Conservation (phyloP, 768 basidiomycete genomes). For the Rhizopogon salebrosus region DNA sequence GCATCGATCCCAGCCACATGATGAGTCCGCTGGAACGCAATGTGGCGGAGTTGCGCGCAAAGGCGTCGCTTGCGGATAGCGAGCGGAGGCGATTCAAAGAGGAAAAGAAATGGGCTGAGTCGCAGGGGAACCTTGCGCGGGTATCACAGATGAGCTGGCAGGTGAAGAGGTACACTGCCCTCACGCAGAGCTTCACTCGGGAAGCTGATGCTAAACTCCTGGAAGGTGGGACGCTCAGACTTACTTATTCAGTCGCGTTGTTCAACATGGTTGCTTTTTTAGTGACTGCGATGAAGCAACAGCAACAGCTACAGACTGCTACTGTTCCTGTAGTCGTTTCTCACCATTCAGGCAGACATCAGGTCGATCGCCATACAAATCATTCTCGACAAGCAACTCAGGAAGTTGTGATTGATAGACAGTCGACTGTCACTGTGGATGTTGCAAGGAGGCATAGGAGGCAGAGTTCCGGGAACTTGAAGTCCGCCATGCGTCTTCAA, state of each 20-base stretch:
- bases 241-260: not conserved
- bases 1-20: conserved; percentile 51
- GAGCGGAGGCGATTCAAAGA: conserved; percentile 81
- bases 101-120: conserved; percentile 82
- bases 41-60: conserved; percentile 67
- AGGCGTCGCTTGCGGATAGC: conserved; percentile 77
- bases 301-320: conserved; percentile 10
- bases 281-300: conserved; percentile 24
- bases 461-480: conserved; percentile 28
- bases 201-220: conserved; percentile 69
- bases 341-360: conserved; percentile 20
- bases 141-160: conserved; percentile 81
- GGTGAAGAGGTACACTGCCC: conserved; percentile 71
- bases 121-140: conserved; percentile 69
- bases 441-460: conserved; percentile 26
- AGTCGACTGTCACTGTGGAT: conserved; percentile 23
- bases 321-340: conserved; percentile 9
- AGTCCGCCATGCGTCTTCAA: conserved; percentile 29
- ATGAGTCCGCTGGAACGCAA: conserved; percentile 69
- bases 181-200: conserved; percentile 76
- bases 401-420: conserved; percentile 24
- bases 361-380: conserved; percentile 23
- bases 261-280: conserved; percentile 3
- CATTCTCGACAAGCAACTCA: conserved; percentile 19
- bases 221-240: conserved; percentile 43